A percentile compares a stretch with the other conserved stretches of the same genome.
phyloP scores from a whole-genome alignment of 805 yeast species.

The Barnettozyma californica region DNA sequence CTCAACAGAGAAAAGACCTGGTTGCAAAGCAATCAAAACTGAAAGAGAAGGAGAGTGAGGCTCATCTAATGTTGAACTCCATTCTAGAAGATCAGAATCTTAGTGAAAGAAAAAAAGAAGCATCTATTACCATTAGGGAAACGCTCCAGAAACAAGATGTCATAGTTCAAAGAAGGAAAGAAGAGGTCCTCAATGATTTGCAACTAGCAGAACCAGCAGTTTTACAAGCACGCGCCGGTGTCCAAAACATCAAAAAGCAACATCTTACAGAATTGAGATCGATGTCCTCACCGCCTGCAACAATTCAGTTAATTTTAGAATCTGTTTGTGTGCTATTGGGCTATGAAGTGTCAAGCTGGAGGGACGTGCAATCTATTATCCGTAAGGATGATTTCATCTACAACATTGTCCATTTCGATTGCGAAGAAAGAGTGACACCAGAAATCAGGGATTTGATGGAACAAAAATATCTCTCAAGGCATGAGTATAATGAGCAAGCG shows the following conservation, averaged over 20 bases:
- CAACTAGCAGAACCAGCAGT: conserved; percentile 80
- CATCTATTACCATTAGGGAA: conserved; percentile 69
- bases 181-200: conserved; percentile 56
- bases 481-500: conserved; percentile 62
- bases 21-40: conserved; percentile 48
- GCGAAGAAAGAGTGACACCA: conserved; percentile 49
- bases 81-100: conserved; percentile 86
- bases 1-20: conserved; percentile 48
- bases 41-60: conserved; percentile 56
- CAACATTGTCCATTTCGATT: conserved; percentile 70
- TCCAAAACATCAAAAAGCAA: conserved; percentile 87
- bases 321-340: conserved; percentile 85
- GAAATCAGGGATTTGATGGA: conserved; percentile 55
- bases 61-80: conserved; percentile 61
- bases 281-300: conserved; percentile 85
- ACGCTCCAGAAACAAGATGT: conserved; percentile 64
- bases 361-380: conserved; percentile 75
- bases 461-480: conserved; percentile 49
- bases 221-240: conserved; percentile 79
- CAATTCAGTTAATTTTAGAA: conserved; percentile 80
- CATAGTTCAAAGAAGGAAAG: conserved; percentile 49
- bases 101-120: conserved; percentile 85
- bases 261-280: conserved; percentile 86
- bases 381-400: conserved; percentile 85
- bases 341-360: conserved; percentile 61